Conservation (phyloP, 768 basidiomycete species). For the Trametopsis cervina region DNA sequence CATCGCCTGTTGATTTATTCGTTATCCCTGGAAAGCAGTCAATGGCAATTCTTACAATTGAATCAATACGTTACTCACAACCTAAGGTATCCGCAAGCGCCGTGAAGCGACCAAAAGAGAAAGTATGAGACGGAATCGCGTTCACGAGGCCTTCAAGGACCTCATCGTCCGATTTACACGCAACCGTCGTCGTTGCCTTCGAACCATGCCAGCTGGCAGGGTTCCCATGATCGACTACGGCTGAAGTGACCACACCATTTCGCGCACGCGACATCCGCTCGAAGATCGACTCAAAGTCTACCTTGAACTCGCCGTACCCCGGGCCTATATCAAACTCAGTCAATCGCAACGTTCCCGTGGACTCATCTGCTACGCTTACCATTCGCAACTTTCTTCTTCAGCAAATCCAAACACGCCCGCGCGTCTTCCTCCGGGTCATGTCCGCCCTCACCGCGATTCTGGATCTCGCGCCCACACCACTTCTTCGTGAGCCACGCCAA, state of each 20-base stretch:
- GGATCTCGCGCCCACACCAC: constrained; percentile 89
- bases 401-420: constrained; percentile 75
- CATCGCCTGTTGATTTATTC: constrained; percentile 40
- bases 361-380: constrained; percentile 31
- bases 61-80: constrained; percentile 44
- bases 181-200: constrained; percentile 71
- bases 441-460: constrained; percentile 74
- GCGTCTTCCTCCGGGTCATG: constrained; percentile 97
- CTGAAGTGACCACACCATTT: constrained; percentile 42
- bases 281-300: constrained; percentile 83
- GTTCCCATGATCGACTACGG: constrained; percentile 83
- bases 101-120: constrained; percentile 80
- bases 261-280: constrained; percentile 66
- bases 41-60: background rate
- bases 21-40: constrained; percentile 47
- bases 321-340: constrained; percentile 31
- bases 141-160: constrained; percentile 64
- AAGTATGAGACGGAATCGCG: constrained; percentile 59
- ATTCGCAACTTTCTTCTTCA: constrained; percentile 73
- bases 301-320: constrained; percentile 82
- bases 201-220: constrained; percentile 78
- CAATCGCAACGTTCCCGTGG: background rate
- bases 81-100: constrained; percentile 73
- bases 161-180: constrained; percentile 74
- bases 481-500: constrained; percentile 96